Evolutionary conservation across 1,284 basidiomycete species (phyloP), one percentile per base, ranked within the genome.

Genomic region (Testicularia cyperi): DNA sequence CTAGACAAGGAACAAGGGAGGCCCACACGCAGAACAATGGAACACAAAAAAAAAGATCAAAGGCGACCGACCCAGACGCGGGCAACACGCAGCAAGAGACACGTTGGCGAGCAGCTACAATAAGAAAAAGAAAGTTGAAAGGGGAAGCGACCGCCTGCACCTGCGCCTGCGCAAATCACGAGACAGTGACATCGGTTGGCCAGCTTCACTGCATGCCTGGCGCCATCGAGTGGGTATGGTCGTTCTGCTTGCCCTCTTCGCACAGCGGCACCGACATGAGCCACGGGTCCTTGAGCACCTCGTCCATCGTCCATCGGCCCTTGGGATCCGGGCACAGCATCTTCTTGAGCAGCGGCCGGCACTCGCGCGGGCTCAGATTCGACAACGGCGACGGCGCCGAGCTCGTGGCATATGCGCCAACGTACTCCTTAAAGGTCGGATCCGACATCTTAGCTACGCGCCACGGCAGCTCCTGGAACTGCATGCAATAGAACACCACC

Each of bases 241-340:
- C 58, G 48, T 62, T 62, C 44, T 38, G 31, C 26, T 27, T 53
- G 0, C 53, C 58, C 34, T 56, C 40, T 19, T 56, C 53, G 25
- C 58, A 62, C 13, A 62, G 15, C 14, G 48, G 48, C 12, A 62
- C 58, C 8, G 34, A 32, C 13, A 47, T 19, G 51, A 96, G 79
- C 92, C 92, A 98, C 37, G 85, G 75, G 72, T 96, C 86, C 66
- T 82, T 82, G 51, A 94, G 80, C 37, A 89, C 83, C 39, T 92
- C 89, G 62, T 97, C 92, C 65, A 94, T 88, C 39, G 83, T 80
- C 65, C 81, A 82, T 19, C 94, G 82, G 31, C 81, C 79, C 79
- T 88, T 88, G 14, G 92, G 91, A 74, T 96, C 88, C 1, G 94
- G 94, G 72, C 95, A 90, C 37, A 98, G 83, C 92, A 98, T 98